These are phyloP conservation scores for Anaeramoeba flamelloides DNA, from an alignment of 78 protist genomes.

Conservation along the genomic window DNA sequence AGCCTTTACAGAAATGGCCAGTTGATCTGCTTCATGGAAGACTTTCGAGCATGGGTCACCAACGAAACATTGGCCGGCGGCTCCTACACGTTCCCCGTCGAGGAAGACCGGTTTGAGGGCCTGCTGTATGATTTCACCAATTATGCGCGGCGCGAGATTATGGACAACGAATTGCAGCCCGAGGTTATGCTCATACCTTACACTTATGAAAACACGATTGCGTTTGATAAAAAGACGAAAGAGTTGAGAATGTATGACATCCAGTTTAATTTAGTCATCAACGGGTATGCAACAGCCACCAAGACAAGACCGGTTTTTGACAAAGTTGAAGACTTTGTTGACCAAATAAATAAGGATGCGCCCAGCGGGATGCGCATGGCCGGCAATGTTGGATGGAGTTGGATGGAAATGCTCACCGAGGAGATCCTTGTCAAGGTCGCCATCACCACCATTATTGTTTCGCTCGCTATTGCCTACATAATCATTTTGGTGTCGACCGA, in stretches of 20 bases:
- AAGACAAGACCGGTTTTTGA: neutral
- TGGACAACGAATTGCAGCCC: too few relatives aligned
- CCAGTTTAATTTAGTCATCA: neutral
- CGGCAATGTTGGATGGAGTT: neutral
- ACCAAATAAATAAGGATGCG: neutral
- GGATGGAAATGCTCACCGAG: slow-evolving; percentile 23
- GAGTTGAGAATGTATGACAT: neutral
- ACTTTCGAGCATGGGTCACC: neutral
- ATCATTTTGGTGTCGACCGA: slow-evolving; percentile 1
- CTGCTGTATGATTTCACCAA: too few relatives aligned
- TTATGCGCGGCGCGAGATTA: too few relatives aligned
- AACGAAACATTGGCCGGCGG: neutral
- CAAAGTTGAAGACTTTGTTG: neutral
- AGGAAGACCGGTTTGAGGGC: too few relatives aligned
- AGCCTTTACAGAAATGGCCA: neutral
- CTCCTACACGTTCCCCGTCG: neutral
- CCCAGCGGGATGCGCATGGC: neutral
- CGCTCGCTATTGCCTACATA: slow-evolving; percentile 1
- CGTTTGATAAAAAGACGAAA: neutral
- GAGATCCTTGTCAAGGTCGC: neutral
- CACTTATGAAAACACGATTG: neutral
- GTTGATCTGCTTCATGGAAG: neutral
- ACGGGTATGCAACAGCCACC: neutral
- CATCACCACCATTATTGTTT: neutral
- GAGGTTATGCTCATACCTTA: too few relatives aligned